Conservation (phyloP, 2,329 filamentous ascomycete species). For the Penicillium janthinellum region DNA sequence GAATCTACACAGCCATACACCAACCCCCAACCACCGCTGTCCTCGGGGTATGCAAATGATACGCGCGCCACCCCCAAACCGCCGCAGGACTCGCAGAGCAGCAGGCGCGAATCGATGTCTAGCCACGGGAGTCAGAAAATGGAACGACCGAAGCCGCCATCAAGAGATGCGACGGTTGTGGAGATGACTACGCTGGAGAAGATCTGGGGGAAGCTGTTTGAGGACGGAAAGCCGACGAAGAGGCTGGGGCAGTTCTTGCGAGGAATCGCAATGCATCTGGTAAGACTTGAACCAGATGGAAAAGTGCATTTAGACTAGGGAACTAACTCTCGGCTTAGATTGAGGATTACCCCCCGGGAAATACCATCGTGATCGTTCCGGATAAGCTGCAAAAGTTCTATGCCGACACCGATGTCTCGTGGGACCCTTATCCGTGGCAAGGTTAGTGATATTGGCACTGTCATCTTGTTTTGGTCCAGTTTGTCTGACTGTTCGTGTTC, state of each 20-base stretch:
- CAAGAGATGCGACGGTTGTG: constrained; percentile 42
- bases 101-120: constrained; percentile 38
- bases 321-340: constrained; percentile 51
- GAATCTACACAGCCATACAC: constrained; percentile 26
- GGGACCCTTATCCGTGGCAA: constrained; percentile 70
- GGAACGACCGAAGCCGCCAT: constrained; percentile 42
- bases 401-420: constrained; percentile 62
- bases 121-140: constrained; percentile 37
- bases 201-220: constrained; percentile 77
- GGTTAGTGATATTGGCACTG: constrained; percentile 45
- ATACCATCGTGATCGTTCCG: constrained; percentile 72
- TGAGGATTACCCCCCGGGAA: constrained; percentile 67
- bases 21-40: not conserved
- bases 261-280: constrained; percentile 73
- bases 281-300: constrained; percentile 37
- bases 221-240: constrained; percentile 65
- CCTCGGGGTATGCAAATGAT: constrained; percentile 25
- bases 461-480: not conserved
- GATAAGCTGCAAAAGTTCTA: constrained; percentile 76
- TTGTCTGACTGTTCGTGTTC: constrained; percentile 11
- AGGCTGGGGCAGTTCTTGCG: constrained; percentile 71
- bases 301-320: not conserved
- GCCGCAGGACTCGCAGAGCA: constrained; percentile 24
- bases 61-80: constrained; percentile 26
- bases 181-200: constrained; percentile 66